Evolutionary conservation across 148 eudicot genomes (phyloP).

Genomic region (Cornus suecica): DNA sequence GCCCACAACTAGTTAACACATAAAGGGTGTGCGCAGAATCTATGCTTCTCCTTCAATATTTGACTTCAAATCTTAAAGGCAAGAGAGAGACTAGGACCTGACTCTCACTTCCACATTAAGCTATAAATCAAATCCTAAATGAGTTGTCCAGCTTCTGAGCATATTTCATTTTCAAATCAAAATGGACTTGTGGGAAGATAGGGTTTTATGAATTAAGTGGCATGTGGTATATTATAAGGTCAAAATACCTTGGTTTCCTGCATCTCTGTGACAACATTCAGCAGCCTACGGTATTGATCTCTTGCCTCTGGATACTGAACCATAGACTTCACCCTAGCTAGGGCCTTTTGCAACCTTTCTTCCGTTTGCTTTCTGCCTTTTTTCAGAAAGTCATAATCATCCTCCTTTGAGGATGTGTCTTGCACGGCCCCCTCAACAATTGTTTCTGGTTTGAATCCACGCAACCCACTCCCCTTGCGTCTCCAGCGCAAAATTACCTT

Average conservation of each 20-base stretch:
- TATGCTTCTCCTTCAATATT: background rate
- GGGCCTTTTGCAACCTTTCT: conserved; percentile 70
- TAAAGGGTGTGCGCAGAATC: background rate
- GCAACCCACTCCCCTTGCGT: conserved; percentile 67
- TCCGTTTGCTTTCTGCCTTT: conserved; percentile 82
- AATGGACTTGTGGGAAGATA: background rate
- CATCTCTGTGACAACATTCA: conserved; percentile 66
- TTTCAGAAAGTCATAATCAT: conserved; percentile 80
- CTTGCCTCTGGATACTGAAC: conserved; percentile 85
- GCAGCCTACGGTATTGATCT: conserved; percentile 78
- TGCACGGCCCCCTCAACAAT: conserved; percentile 30
- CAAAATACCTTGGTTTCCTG: conserved; percentile 54
- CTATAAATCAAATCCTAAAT: background rate
- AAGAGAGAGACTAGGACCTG: background rate
- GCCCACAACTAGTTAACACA: background rate
- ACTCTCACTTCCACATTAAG: background rate
- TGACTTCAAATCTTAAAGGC: background rate
- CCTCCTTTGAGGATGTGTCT: conserved; percentile 41
- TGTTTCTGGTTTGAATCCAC: conserved; percentile 58
- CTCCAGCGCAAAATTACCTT: conserved; percentile 86
- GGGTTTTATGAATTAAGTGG: background rate
- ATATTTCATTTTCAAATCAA: background rate
- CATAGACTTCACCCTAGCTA: conserved; percentile 86
- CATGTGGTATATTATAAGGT: background rate
- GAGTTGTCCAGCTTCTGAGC: background rate